A percentile compares a stretch with the other conserved stretches of the same genome.
These are phyloP conservation scores for Trifolium pratense DNA, from an alignment of 306 rosid species.

Conservation along the genomic window DNA sequence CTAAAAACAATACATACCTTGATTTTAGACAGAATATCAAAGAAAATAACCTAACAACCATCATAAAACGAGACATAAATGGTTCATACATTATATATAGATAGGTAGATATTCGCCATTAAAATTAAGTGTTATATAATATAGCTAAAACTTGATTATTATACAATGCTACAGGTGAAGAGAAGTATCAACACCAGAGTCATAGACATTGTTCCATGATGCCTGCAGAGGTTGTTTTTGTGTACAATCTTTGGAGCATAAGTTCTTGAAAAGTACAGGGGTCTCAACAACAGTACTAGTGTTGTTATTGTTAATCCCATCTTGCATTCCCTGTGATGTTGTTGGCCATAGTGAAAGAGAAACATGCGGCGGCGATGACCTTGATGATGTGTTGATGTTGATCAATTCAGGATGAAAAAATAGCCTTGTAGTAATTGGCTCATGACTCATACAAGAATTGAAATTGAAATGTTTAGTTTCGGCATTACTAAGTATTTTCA, in stretches of 20 bases:
- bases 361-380: constrained; percentile 44
- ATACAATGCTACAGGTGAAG: constrained; percentile 67
- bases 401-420: constrained; percentile 50
- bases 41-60: not conserved
- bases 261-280: constrained; percentile 41
- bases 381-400: constrained; percentile 30
- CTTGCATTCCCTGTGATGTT: constrained; percentile 28
- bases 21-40: not conserved
- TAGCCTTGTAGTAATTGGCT: constrained; percentile 37
- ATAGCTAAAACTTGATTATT: constrained; percentile 24
- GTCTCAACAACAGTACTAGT: constrained; percentile 18
- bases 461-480: constrained; percentile 37
- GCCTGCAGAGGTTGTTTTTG: constrained; percentile 33
- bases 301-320: constrained; percentile 22
- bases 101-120: not conserved
- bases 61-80: not conserved
- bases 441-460: constrained; percentile 30
- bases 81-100: not conserved
- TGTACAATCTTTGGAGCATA: constrained; percentile 29
- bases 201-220: constrained; percentile 43
- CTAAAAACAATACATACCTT: not conserved
- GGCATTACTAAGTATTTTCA: constrained; percentile 36
- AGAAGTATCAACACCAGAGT: constrained; percentile 75
- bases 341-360: constrained; percentile 64
- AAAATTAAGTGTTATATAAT: constrained; percentile 12